Evolutionary conservation across 2,329 filamentous ascomycete genomes (phyloP).

Genomic region (Cladophialophora yegresii): DNA sequence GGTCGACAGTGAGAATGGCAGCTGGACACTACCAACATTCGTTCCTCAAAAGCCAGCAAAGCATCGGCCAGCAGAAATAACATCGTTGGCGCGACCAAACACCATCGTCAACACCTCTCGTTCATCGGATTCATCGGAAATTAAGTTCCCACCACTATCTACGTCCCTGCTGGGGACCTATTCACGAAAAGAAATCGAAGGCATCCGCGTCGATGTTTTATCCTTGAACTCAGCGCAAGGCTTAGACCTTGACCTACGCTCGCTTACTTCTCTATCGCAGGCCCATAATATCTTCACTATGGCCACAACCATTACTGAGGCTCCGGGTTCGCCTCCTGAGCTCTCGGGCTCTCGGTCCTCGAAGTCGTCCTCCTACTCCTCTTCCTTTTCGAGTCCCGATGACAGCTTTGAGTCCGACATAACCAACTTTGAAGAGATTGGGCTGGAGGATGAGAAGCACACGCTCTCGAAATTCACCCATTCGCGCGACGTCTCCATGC

Average conservation of each 20-base stretch:
- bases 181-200: conserved; percentile 16
- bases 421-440: conserved; percentile 90
- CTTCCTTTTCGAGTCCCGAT: conserved; percentile 65
- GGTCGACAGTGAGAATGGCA: conserved; percentile 40
- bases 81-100: conserved; percentile 13
- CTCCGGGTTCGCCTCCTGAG: conserved; percentile 71
- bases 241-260: conserved; percentile 22
- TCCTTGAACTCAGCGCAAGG: conserved; percentile 17
- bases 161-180: conserved; percentile 19
- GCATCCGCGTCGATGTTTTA: conserved; percentile 24
- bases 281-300: conserved; percentile 42
- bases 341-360: conserved; percentile 85
- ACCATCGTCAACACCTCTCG: conserved; percentile 21
- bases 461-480: conserved; percentile 20
- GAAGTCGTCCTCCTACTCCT: conserved; percentile 85
- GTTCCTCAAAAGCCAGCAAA: conserved; percentile 20
- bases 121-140: conserved; percentile 28
- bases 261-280: conserved; percentile 25
- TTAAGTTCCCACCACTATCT: conserved; percentile 23
- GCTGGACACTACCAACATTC: conserved; percentile 28
- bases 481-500: conserved; percentile 28
- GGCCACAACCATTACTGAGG: conserved; percentile 45
- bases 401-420: conserved; percentile 64
- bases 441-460: conserved; percentile 70
- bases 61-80: conserved; percentile 18